These are phyloP conservation scores for Trichoderma sp. DNA, from an alignment of 2,329 filamentous ascomycete genomes.

Conservation along the genomic window DNA sequence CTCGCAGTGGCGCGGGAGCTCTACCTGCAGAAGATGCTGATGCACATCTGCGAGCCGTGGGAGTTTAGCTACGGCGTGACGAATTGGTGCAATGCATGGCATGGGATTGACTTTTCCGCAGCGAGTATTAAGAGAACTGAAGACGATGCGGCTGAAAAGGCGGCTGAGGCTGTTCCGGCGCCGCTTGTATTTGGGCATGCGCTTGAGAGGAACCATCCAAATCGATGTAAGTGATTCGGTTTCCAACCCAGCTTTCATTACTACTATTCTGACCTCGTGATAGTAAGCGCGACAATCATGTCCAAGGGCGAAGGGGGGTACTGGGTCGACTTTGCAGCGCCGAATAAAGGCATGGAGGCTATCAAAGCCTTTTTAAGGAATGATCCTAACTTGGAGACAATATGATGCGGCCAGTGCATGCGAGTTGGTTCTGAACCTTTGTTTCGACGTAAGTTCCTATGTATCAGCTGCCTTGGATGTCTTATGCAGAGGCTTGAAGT, in stretches of 20 bases:
- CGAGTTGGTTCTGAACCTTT: not conserved
- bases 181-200: conserved; percentile 28
- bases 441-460: not conserved
- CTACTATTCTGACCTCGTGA: not conserved
- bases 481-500: not conserved
- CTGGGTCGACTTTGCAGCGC: conserved; percentile 28
- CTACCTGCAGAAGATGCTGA: not conserved
- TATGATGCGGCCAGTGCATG: conserved; percentile 8
- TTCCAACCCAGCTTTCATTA: not conserved
- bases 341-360: conserved; percentile 23
- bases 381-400: conserved; percentile 26
- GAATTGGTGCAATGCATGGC: conserved; percentile 30
- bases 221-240: conserved; percentile 22
- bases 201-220: conserved; percentile 16
- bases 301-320: conserved; percentile 30
- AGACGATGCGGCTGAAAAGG: not conserved
- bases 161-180: not conserved
- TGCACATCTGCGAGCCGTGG: conserved; percentile 29
- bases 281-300: conserved; percentile 23
- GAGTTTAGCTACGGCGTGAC: conserved; percentile 27
- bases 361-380: conserved; percentile 24
- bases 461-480: not conserved
- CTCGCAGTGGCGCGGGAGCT: conserved; percentile 25
- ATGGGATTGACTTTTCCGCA: conserved; percentile 27
- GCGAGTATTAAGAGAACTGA: not conserved